Base-by-base conservation (phyloP, 1,284 basidiomycete genomes). In the Moesziomyces aphidis region DNA sequence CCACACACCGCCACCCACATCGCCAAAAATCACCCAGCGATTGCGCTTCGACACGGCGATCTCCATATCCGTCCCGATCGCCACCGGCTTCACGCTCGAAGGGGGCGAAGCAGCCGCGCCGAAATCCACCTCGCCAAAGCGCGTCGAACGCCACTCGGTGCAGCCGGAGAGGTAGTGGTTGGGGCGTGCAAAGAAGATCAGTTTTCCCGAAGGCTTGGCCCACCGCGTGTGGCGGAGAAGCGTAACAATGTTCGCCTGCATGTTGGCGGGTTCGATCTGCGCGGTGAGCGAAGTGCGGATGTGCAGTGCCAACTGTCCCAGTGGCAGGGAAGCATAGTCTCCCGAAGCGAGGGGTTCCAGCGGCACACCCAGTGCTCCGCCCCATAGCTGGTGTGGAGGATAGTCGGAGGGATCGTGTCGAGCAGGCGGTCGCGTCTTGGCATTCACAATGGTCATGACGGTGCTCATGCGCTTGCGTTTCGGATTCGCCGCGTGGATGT, bases 141-240 rank as follows among this genome's bases (percentile, higher is more conserved):
- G 57, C 34, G 31, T 51, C 1, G 50, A 54, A 1, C 65, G 22
- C 65, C 65, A 68, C 15, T 68, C 65, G 15, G 65, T 68, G n/a
- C 55, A 53, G 2, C 59, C 65, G 9, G 15, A 57, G 55, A 55
- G 57, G 21, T 58, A 61, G 21, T 57, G 47, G n/a, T 31, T 50
- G 0, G 54, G 51, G 2, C 43, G 21, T 11, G 54, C 55, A 13
- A 51, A 67, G 34, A 68, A 68, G 21, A 61, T n/a, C 3, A 61
- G 21, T 21, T 68, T 50, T 3, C 59, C 59, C 22, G 39, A 53
- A 1, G 59, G 65, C 31, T 45, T 53, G 21, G 53, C 54, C 55
- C 59, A 68, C 17, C 21, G 13, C 7, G 46, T 23, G 6, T 61
- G 55, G 6, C 44, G 23, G 19, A 68, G 51, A 1, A 24, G 34